Base-by-base conservation (phyloP, 2,329 filamentous ascomycete species). In the Akanthomyces uredinophilus region DNA sequence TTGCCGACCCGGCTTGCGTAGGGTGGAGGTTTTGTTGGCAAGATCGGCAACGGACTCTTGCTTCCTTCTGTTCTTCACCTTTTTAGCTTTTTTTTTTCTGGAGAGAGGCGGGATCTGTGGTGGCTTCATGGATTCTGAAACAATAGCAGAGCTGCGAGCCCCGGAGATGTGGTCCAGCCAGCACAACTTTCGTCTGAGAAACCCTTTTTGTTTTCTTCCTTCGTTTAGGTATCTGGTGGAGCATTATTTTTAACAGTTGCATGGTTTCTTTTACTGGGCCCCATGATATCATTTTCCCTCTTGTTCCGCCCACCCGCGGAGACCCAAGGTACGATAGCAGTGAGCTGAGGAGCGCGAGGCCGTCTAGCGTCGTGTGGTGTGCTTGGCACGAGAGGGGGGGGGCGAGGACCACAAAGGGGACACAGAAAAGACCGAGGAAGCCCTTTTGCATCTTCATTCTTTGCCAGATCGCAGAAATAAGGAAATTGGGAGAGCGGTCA, bases 231-330 rank as follows among this genome's bases (percentile, higher is more conserved):
- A 16, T 27, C 18, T 49, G 43, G 54, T 49, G 53, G 53, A 39
- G 24, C n/a, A 8, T 24, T 27, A n/a, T 37, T 18, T 49, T 16
- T 27, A 3, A 29, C 27, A 29, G 27, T 39, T 35, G 29, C 18
- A 24, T 50, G 18, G 37, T 39, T 11, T 7, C 24, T 46, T 22
- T 22, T 52, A 37, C 32, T 58, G 35, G 46, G 39, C 24, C 35
- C 35, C 46, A 60, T 60, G 57, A 60, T 53, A 60, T 53, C 57
- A 53, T 53, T 35, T 43, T 60, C 11, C 32, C 24, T 18, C n/a
- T 39, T 7, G 20, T 24, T 51, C 44, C 41, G 47, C 49, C 49
- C 52, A 60, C 39, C 47, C 57, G 56, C 47, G 18, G 18, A 20
- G 47, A 60, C 49, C 24, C 37, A 11, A 60, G 35, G 27, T 1